Base-by-base conservation (phyloP, 2,329 filamentous ascomycete genomes). In the Harringtonia lauricola region DNA sequence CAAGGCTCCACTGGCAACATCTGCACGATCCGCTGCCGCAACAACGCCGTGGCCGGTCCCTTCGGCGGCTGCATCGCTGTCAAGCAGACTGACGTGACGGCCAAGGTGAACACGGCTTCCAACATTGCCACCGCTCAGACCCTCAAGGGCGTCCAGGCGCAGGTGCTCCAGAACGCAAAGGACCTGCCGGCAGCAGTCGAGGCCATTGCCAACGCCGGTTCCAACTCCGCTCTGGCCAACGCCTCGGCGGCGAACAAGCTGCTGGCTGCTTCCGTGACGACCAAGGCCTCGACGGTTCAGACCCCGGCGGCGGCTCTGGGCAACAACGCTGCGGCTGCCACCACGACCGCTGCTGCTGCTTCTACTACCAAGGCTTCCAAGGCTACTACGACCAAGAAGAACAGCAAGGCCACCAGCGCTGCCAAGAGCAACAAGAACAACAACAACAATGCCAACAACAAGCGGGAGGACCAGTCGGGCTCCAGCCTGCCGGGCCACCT, bases 1-100 rank as follows among this genome's bases (percentile, higher is more conserved):
- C 17, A 22, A 68, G 68, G 61, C 8, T 74, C 74, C 0, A 74
- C 73, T 2, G 76, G 77, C 36, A 71, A 76, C 43, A 54, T 77
- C 33, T 76, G 73, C 64, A 78, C 74, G 1, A 64, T 79, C 18
- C 68, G 75, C 30, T 79, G 75, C 63, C 65, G 72, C 18, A 79
- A 79, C 62, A 72, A 69, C 44, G 71, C 73, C 4, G 58, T 69
- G 4, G 50, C 50, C 29, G 50, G 49, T 31, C 50, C 50, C 7
- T 79, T 79, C 44, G 57, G 57, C 18, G 53, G 74, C 41, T 79
- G 75, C 58, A 71, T 79, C 55, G 61, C 73, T 2, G 66, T 78
- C 17, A 69, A 76, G 56, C 76, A 80, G 53, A 59, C 61, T 26
- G 74, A 76, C 49, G 53, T 53, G 13, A 51, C 57, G 0, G 46